Conservation (phyloP, 2,329 filamentous ascomycete species). For the Pseudocercospora crystallina region DNA sequence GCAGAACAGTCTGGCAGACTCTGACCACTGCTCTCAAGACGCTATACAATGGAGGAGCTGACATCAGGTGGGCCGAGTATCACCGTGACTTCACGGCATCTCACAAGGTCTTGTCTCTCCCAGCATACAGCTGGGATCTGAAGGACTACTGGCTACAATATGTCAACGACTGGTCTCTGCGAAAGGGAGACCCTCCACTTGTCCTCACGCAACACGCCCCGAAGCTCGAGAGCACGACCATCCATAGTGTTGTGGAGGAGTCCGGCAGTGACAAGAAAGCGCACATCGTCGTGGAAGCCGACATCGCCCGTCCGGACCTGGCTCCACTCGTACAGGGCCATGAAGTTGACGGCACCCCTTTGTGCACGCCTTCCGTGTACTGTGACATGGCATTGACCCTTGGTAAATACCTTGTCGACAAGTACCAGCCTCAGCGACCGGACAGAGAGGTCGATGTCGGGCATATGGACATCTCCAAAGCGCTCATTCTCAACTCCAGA, state of each 20-base stretch:
- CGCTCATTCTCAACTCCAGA: too few species aligned
- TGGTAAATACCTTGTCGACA: constrained; percentile 26
- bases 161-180: constrained; percentile 32
- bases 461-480: neutral
- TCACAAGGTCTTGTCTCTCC: constrained; percentile 43
- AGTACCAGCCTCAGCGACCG: neutral
- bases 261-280: too few species aligned
- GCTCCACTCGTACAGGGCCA: constrained; percentile 44
- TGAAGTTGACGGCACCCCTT: constrained; percentile 43
- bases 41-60: constrained; percentile 55
- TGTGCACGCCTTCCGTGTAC: constrained; percentile 39
- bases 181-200: constrained; percentile 26
- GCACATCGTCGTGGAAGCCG: constrained; percentile 39
- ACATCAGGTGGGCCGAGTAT: constrained; percentile 63
- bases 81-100: constrained; percentile 49
- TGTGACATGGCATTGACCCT: constrained; percentile 37
- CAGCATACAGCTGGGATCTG: constrained; percentile 38
- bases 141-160: constrained; percentile 40
- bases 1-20: constrained; percentile 47
- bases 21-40: constrained; percentile 49
- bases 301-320: constrained; percentile 43
- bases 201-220: too few species aligned
- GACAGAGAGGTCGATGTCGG: neutral
- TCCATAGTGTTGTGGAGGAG: neutral
- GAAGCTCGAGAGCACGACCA: neutral